Base-by-base conservation (phyloP, 2,329 filamentous ascomycete genomes). In the Rutstroemia sp. region DNA sequence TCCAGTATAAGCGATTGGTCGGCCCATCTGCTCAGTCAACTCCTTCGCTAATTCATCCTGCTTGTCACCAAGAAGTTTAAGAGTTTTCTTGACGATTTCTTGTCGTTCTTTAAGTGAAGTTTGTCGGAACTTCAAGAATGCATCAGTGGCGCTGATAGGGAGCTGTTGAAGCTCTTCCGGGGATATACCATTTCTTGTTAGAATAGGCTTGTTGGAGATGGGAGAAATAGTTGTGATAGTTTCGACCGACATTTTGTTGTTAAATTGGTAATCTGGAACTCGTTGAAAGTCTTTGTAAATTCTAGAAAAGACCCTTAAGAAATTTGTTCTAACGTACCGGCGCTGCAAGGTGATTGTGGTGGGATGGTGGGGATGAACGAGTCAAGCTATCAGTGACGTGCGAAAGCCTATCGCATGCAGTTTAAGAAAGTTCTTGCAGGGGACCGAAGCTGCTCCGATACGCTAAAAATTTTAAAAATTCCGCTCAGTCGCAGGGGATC, bases 11-110 rank as follows among this genome's bases (percentile, higher is more conserved):
- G 87, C 81, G 66, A 96, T 96, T 37, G 92, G 92, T 19, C 92
- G 81, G 44, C 92, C 92, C 92, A 97, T 97, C 75, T 97, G 92
- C 70, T 89, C 86, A 0, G 92, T 96, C 58, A 97, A 75, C 71
- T 96, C 92, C 63, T 83, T 80, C 5, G 87, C 91, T 37, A 97
- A 78, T 60, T 84, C 87, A 83, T 94, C 87, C 71, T 91, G 81
- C 69, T 83, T 85, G 50, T 83, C 80, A 16, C 75, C 73, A 27
- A 97, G 77, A 4, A 89, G 73, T 60, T 85, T 80, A 46, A 97
- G 75, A 1, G 92, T 91, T 67, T 87, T 89, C 65, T 82, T 84
- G 65, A 96, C 84, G 62, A 96, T 92, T 48, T 80, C 79, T 72
- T 95, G 86, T 51, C 92, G 83, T 61, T 92, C 82, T 51, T 79